Percentiles rank a stretch among this genome's conserved stretches.
Conservation (phyloP, 2,329 filamentous ascomycete genomes). For the Incumbomyces delicatus region DNA sequence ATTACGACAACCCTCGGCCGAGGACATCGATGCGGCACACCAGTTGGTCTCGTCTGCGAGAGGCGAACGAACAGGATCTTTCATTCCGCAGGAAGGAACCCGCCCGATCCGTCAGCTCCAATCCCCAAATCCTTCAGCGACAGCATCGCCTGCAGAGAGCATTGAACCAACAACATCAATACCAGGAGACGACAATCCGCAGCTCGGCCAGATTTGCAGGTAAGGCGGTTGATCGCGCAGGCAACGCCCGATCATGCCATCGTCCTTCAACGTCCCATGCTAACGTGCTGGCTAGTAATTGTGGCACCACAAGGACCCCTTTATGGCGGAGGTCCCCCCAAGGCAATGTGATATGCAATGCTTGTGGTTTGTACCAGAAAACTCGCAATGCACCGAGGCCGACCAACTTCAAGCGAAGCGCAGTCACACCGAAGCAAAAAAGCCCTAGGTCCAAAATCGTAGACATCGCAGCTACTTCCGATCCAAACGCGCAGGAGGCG, state of each 20-base stretch:
- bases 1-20: slow-evolving; percentile 35
- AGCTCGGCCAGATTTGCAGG: slow-evolving; percentile 21
- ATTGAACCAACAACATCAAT: not conserved
- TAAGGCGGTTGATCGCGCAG: slow-evolving; percentile 9
- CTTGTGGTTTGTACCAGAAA: slow-evolving; percentile 89
- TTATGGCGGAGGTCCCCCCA: slow-evolving; percentile 89
- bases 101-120: slow-evolving; percentile 5
- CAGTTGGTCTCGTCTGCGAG: slow-evolving; percentile 39
- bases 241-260: no score
- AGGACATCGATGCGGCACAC: slow-evolving; percentile 39
- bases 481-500: slow-evolving; percentile 25
- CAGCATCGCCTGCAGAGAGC: slow-evolving; percentile 8
- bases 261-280: not conserved
- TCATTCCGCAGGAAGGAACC: slow-evolving; percentile 6
- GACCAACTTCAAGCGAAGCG: slow-evolving; percentile 74
- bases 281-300: slow-evolving; percentile 57
- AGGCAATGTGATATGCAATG: slow-evolving; percentile 94
- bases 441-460: slow-evolving; percentile 11
- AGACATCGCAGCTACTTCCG: slow-evolving; percentile 15
- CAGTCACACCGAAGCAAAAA: slow-evolving; percentile 24
- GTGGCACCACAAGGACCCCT: slow-evolving; percentile 84
- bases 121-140: slow-evolving; percentile 1
- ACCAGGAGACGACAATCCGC: slow-evolving; percentile 10
- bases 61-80: slow-evolving; percentile 25
- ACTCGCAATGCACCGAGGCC: slow-evolving; percentile 85